Evolutionary conservation across 306 rosid genomes (phyloP), one percentile per base, ranked within the genome.

Genomic region (Medicago lupulina): DNA sequence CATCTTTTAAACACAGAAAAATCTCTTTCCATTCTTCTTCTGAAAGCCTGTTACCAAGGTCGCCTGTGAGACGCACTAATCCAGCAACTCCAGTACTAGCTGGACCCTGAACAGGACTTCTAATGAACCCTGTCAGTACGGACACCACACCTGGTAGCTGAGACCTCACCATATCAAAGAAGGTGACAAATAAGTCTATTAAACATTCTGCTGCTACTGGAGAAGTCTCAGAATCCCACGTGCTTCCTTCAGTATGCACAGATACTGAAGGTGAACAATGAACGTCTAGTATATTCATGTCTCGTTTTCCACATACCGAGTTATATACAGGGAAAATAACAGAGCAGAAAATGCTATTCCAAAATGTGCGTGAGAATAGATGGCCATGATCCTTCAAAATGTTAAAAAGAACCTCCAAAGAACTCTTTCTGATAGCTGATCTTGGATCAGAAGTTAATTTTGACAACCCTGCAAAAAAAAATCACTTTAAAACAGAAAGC

Each of bases 401-500:
- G 84, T 95, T 92, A 78, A 95, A 95, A 81, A 95, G 97, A 77
- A 95, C 97, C 87, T 95, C 99, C 86, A 95, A 82, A 25, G 99
- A 95, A 82, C 97, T 93, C 93, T 88, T 95, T 89, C 97, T 88
- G 82, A 95, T 92, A 11, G 99, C 92, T 79, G 93, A 84, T 86
- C 99, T 82, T 50, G 97, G 93, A 86, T 95, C 99, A 44, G 89
- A 89, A 40, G 99, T 87, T 78, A 95, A 85, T 84, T 92, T 92
- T 81, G 99, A 92, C 87, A 95, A 75, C 80, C 99, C 99, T 95
- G 90, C 67, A 85, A 84, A 16, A 47, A 51, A 11, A 47, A 55
- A 79, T 43, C 63, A 66, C 57, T 34, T 76, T 13, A 73, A 59
- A 69, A 75, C 72, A 39, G 60, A 62, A 71, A 82, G 66, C 69